Percentiles rank a stretch among this genome's conserved stretches.
phyloP scores from a whole-genome alignment of 2,329 filamentous ascomycete species.

The Xylaria hypoxylon region DNA sequence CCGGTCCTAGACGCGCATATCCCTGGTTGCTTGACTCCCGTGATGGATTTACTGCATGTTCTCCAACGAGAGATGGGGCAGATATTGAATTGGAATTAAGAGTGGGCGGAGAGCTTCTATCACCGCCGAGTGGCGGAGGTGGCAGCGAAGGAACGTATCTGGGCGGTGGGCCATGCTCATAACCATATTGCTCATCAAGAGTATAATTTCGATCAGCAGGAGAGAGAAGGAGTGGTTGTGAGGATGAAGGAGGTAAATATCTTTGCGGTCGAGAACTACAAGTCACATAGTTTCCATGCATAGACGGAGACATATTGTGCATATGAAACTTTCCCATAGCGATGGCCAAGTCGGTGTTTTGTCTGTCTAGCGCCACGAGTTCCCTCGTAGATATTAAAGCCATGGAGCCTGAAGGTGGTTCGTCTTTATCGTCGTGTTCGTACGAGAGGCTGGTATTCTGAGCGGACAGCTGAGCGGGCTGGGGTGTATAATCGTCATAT shows the following conservation, averaged over 20 bases:
- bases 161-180: slow-evolving; percentile 53
- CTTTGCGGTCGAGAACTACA: slow-evolving; percentile 53
- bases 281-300: slow-evolving; percentile 50
- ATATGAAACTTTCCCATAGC: slow-evolving; percentile 58
- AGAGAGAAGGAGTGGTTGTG: slow-evolving; percentile 53
- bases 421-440: slow-evolving; percentile 54
- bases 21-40: slow-evolving; percentile 38
- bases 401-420: slow-evolving; percentile 51
- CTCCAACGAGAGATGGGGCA: slow-evolving; percentile 44
- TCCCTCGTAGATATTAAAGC: slow-evolving; percentile 67
- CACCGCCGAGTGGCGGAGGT: slow-evolving; percentile 46
- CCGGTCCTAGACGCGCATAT: slow-evolving; percentile 62
- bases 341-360: slow-evolving; percentile 55
- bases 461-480: slow-evolving; percentile 39
- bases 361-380: slow-evolving; percentile 60
- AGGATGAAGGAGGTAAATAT: slow-evolving; percentile 52
- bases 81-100: slow-evolving; percentile 45
- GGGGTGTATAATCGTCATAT: slow-evolving; percentile 48
- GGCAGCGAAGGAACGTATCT: slow-evolving; percentile 56
- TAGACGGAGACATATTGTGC: slow-evolving; percentile 47
- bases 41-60: slow-evolving; percentile 31
- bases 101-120: slow-evolving; percentile 47
- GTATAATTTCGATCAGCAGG: slow-evolving; percentile 47
- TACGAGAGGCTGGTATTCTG: slow-evolving; percentile 49
- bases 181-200: slow-evolving; percentile 41